Conservation (phyloP, 768 basidiomycete genomes). For the Gymnopilus dilepis region DNA sequence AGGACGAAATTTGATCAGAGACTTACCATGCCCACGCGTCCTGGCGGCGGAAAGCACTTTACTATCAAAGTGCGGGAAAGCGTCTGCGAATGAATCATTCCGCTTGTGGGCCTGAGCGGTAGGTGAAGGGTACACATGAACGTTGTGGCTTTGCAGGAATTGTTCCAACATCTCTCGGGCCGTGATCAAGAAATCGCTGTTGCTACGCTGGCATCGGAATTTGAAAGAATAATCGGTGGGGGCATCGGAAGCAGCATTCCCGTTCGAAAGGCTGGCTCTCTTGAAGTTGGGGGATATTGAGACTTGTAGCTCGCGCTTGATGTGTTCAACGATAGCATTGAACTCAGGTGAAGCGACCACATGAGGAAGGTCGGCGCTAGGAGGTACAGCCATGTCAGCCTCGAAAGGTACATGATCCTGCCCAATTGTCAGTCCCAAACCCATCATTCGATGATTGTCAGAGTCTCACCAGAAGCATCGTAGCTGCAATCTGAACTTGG, state of each 20-base stretch:
- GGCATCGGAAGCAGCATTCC: slow-evolving; percentile 54
- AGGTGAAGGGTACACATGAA: slow-evolving; percentile 81
- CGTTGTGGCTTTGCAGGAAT: slow-evolving; percentile 82
- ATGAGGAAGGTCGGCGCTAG: slow-evolving; percentile 76
- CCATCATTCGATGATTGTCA: not conserved
- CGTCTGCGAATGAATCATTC: slow-evolving; percentile 92
- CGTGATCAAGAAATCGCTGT: slow-evolving; percentile 90
- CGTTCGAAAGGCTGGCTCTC: slow-evolving; percentile 48
- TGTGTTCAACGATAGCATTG: slow-evolving; percentile 80
- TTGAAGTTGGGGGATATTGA: slow-evolving; percentile 86
- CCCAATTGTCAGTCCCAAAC: slow-evolving; percentile 1
- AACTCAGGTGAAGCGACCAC: slow-evolving; percentile 85
- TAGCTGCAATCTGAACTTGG: slow-evolving; percentile 95
- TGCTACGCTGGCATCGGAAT: slow-evolving; percentile 93
- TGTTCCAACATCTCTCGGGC: slow-evolving; percentile 94
- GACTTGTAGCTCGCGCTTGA: slow-evolving; percentile 95
- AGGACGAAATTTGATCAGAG: slow-evolving; percentile 8
- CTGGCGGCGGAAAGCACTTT: slow-evolving; percentile 85
- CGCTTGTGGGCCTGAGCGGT: slow-evolving; percentile 83
- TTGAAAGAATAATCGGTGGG: slow-evolving; percentile 89
- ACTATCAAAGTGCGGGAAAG: slow-evolving; percentile 96
- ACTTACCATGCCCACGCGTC: slow-evolving; percentile 64
- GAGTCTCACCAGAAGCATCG: slow-evolving; percentile 84
- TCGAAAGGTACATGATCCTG: slow-evolving; percentile 98
- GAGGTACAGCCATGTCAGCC: slow-evolving; percentile 91